Evolutionary conservation across 345 rosid genomes (phyloP), one percentile per base, ranked within the genome.

Genomic region (Jatropha curcas): DNA sequence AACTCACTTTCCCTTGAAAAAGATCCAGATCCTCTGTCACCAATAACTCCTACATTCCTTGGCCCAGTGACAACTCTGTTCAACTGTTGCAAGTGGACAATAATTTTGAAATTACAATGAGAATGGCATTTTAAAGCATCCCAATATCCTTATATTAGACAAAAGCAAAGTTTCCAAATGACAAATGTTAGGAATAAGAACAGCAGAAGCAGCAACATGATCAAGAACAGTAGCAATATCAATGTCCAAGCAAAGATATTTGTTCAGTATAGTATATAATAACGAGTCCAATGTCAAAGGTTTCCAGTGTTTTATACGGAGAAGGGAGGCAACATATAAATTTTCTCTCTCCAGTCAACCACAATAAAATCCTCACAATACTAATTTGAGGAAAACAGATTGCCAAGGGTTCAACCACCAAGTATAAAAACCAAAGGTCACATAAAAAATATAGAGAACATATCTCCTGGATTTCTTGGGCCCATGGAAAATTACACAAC

Each of bases 1-100:
- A 79, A 88, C 98, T 94, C 79, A 94, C 98, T 94, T 92, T 94
- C 98, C 79, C 98, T 89, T 25, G 98, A 94, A 82, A 94, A 92
- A 11, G 98, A 92, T 24, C 97, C 94, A 46, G 98, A 94, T 74
- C 92, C 89, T 84, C 95, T 84, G 65, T 94, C 98, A 66, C 98
- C 98, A 78, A 92, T 94, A 24, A 94, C 89, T 75, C 98, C 98
- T 22, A 87, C 95, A 83, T 94, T 85, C 79, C 88, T 88, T 67
- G 98, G 98, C 51, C 98, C 98, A 1, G 90, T 79, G n/a, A 94
- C 97, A 81, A 82, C 89, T 84, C 98, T 87, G 81, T 92, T 94
- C 85, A 94, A 79, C 98, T 94, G 88, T n/a, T 74, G 25, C 25
- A 75, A 61, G 5, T 75, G 14, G 41, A 43, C n/a, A 30, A 51